Evolutionary conservation across 2,329 filamentous ascomycete genomes (phyloP).

Genomic region (Aspergillus tubingensis): DNA sequence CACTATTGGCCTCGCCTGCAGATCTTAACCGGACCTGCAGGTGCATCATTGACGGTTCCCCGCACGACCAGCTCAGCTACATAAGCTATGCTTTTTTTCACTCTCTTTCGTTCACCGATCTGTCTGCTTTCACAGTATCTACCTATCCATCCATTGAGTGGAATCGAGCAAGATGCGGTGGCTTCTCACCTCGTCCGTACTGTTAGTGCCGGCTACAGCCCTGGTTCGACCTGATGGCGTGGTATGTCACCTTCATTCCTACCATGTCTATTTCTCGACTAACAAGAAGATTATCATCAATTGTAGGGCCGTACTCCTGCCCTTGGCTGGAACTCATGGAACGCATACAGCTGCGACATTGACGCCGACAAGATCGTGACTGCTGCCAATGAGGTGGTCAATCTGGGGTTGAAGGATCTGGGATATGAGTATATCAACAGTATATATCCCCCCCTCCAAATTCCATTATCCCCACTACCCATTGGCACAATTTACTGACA

Average conservation of each 20-base stretch:
- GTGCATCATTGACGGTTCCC: neutral
- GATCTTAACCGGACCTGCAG: neutral
- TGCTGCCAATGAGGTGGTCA: conserved; percentile 49
- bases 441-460: no score
- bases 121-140: neutral
- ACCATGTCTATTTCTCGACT: neutral
- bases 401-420: conserved; percentile 50
- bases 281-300: neutral
- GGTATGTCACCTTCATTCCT: conserved; percentile 18
- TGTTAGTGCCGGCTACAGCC: conserved; percentile 23
- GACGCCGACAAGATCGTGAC: conserved; percentile 49
- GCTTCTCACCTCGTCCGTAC: neutral
- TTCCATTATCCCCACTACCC: neutral
- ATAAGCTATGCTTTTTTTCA: neutral
- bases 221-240: conserved; percentile 31
- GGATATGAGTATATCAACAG: conserved; percentile 54
- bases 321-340: conserved; percentile 51
- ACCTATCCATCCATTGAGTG: neutral
- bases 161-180: neutral
- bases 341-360: conserved; percentile 52
- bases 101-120: no score
- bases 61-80: neutral
- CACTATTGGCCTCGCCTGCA: neutral
- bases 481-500: no score
- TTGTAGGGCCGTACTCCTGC: conserved; percentile 31